A percentile compares a stretch with the other conserved stretches of the same genome.
Evolutionary conservation across 2,329 filamentous ascomycete species (phyloP).

Genomic region (Xylariomycetidae sp.): DNA sequence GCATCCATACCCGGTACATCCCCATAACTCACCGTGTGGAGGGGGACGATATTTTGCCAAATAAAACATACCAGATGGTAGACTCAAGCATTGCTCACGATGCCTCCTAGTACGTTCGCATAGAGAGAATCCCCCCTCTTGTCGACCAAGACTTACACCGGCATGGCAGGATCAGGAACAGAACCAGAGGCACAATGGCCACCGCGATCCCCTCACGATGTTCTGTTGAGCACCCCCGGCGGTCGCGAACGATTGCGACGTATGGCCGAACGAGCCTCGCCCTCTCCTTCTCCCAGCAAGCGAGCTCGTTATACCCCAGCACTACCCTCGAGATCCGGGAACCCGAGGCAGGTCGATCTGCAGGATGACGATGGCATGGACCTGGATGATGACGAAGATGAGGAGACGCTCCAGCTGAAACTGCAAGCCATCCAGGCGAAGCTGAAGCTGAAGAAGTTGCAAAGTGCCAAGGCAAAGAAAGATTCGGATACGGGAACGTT

Average conservation of each 20-base stretch:
- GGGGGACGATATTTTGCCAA: no score
- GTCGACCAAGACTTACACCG: slow-evolving; percentile 11
- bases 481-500: slow-evolving; percentile 12
- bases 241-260: slow-evolving; percentile 73
- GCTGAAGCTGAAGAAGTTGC: slow-evolving; percentile 80
- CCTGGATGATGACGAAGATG: slow-evolving; percentile 55
- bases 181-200: slow-evolving; percentile 57
- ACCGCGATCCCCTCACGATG: slow-evolving; percentile 62
- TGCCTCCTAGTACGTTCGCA: slow-evolving; percentile 21
- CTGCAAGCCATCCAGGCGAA: slow-evolving; percentile 85
- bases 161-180: slow-evolving; percentile 21
- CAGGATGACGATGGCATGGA: slow-evolving; percentile 27
- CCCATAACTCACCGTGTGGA: no score
- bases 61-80: slow-evolving; percentile 10
- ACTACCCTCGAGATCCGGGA: slow-evolving; percentile 12
- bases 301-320: slow-evolving; percentile 33
- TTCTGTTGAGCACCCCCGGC: slow-evolving; percentile 63
- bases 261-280: slow-evolving; percentile 60
- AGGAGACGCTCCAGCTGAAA: slow-evolving; percentile 82
- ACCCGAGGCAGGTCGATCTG: slow-evolving; percentile 9
- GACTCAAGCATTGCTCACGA: slow-evolving; percentile 10
- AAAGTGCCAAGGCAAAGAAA: slow-evolving; percentile 53
- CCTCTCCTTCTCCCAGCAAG: slow-evolving; percentile 63
- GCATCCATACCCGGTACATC: no score
- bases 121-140: slow-evolving; percentile 3